Conservation (phyloP, 768 basidiomycete genomes). For the Boletus eberwhitei region DNA sequence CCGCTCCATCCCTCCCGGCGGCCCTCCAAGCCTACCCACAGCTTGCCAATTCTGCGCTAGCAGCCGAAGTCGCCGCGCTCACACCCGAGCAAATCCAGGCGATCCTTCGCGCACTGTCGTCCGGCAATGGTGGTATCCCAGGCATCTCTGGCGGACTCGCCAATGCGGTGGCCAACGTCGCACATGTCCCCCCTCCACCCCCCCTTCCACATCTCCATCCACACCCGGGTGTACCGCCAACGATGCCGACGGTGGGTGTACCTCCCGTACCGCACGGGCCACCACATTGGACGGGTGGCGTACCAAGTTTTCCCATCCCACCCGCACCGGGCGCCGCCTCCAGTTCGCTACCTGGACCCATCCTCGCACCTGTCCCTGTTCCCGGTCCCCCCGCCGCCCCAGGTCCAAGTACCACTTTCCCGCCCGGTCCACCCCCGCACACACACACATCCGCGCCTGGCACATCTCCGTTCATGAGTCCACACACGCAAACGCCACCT, state of each 20-base stretch:
- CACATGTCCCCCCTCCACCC: constrained; percentile 11
- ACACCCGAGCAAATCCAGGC: constrained; percentile 75
- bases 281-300: constrained; percentile 20
- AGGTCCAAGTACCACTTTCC: background rate
- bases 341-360: constrained; percentile 3
- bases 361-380: background rate
- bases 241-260: constrained; percentile 3
- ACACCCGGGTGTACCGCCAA: constrained; percentile 15
- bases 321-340: constrained; percentile 9
- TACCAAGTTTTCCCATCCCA: constrained; percentile 27
- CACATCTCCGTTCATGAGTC: constrained; percentile 14
- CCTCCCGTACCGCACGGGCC: constrained; percentile 11
- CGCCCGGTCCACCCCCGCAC: constrained; percentile 5
- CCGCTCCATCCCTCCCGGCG: constrained; percentile 18
- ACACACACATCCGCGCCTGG: background rate
- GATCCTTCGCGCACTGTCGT: constrained; percentile 56
- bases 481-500: constrained; percentile 20
- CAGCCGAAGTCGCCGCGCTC: constrained; percentile 68
- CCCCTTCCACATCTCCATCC: background rate
- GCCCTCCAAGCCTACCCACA: constrained; percentile 32
- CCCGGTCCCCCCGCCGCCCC: background rate
- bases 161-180: constrained; percentile 22
- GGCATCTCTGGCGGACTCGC: constrained; percentile 31
- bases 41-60: constrained; percentile 50
- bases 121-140: constrained; percentile 35